Evolutionary conservation across 805 yeast genomes (phyloP), one percentile per base, ranked within the genome.

Genomic region (Lipomyces starkeyi): DNA sequence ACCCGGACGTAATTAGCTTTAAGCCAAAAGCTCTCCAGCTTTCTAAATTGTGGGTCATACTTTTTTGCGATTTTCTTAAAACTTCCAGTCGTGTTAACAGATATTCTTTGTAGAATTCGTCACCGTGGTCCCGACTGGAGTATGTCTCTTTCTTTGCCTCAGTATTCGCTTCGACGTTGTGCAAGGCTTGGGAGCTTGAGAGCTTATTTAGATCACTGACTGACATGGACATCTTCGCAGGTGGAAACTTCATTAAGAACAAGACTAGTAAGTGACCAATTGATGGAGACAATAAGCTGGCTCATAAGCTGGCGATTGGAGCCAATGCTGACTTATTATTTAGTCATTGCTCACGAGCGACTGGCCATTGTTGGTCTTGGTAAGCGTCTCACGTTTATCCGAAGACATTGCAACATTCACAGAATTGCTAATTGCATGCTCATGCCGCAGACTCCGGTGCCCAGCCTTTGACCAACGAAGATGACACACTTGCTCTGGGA

Each of bases 71-170:
- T 11, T n/a, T 11, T 6, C 22, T 29, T 11, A 13, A 25, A 22
- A 17, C 29, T 11, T n/a, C 22, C 25, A 34, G 22, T 32, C 27
- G 32, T 22, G 22, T 59, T 65, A 29, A 66, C 62, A 37, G 43
- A 9, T 37, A 37, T n/a, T 32, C 2, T 25, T 32, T 32, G 20
- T 56, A 87, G 93, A 82, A 90, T 94, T 79, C 89, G 99, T 83
- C 99, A 95, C 82, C 89, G 99, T 82, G 99, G 99, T 77, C 99
- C 99, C 74, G 99, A 95, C 82, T 95, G 99, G 99, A 70, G 73
- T 72, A 64, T 40, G 72, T 58, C 13, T 35, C n/a, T 32, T 25
- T 58, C 54, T 13, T 43, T 13, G n/a, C 14, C 27, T 29, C 6
- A 22, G 22, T 27, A 7, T 6, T 43, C 49, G 49, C 14, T n/a